A percentile compares a stretch with the other conserved stretches of the same genome.
These are phyloP conservation scores for Alloascoidea africana DNA, from an alignment of 805 yeast species.

Conservation along the genomic window DNA sequence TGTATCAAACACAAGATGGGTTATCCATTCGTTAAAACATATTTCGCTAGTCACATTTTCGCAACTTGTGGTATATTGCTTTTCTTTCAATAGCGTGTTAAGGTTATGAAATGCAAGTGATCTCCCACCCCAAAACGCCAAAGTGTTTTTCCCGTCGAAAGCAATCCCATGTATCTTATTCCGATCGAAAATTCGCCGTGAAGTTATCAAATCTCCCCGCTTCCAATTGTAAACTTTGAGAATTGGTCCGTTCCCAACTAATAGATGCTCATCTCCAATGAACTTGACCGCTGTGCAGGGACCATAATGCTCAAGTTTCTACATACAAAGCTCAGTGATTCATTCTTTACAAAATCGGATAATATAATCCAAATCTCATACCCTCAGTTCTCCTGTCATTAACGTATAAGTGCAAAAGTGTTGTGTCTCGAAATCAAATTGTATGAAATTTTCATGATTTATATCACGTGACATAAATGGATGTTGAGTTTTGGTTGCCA, in stretches of 20 bases:
- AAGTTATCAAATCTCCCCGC: slow-evolving; percentile 21
- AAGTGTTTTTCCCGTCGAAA: slow-evolving; percentile 12
- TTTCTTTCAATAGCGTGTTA: slow-evolving; percentile 15
- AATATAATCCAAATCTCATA: too few relatives aligned
- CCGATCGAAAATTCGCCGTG: slow-evolving; percentile 36
- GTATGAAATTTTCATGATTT: too few relatives aligned
- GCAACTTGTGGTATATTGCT: slow-evolving; percentile 7
- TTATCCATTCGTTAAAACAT: slow-evolving; percentile 69
- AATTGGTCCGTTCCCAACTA: slow-evolving; percentile 62
- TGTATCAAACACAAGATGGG: slow-evolving; percentile 35
- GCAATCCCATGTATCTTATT: slow-evolving; percentile 77
- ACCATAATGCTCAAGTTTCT: slow-evolving; percentile 29
- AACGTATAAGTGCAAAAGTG: too few relatives aligned
- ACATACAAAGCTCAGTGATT: background rate
- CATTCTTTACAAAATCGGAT: too few relatives aligned
- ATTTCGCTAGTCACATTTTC: slow-evolving; percentile 27
- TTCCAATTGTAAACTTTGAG: slow-evolving; percentile 37
- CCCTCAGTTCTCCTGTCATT: too few relatives aligned
- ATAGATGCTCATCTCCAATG: slow-evolving; percentile 20
- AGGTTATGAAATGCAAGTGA: slow-evolving; percentile 35
- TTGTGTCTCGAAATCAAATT: too few relatives aligned
- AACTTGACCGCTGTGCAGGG: slow-evolving; percentile 56
- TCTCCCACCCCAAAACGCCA: slow-evolving; percentile 53
- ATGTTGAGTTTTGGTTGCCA: too few relatives aligned
- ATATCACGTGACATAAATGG: too few relatives aligned